Conservation (phyloP, 257 asterid genomes). For the Solanum bulbocastanum region DNA sequence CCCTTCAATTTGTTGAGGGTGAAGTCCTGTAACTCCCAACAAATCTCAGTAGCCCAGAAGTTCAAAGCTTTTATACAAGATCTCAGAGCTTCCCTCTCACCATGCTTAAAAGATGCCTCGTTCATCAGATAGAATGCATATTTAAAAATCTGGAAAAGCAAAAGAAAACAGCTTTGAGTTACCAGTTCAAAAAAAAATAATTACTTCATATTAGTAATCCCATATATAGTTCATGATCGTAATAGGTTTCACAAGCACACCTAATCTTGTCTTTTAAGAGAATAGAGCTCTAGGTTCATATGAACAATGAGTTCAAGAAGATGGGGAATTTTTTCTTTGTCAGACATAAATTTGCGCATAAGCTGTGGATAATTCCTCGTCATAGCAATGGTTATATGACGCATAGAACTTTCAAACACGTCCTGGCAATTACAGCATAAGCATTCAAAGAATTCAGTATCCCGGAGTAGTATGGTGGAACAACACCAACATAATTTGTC, state of each 20-base stretch:
- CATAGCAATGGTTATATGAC: no score
- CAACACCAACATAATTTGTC: no score
- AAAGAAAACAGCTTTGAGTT: not conserved
- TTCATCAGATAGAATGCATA: slow-evolving; percentile 48
- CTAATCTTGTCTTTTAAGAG: slow-evolving; percentile 89
- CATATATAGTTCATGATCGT: not conserved
- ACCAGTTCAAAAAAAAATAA: no score
- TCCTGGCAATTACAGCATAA: no score
- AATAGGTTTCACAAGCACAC: slow-evolving; percentile 20
- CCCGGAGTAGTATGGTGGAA: no score
- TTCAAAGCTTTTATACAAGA: no score
- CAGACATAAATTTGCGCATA: no score
- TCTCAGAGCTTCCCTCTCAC: slow-evolving; percentile 13
- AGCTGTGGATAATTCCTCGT: no score
- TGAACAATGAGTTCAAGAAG: slow-evolving; percentile 62
- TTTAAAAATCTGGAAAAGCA: slow-evolving; percentile 51
- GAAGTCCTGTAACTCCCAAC: slow-evolving; percentile 39
- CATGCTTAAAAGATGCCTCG: slow-evolving; percentile 76
- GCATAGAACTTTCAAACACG: no score
- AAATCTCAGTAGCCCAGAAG: no score
- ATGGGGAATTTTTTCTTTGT: slow-evolving; percentile 55
- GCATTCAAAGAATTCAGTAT: no score
- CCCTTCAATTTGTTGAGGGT: slow-evolving; percentile 64
- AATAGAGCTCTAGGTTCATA: slow-evolving; percentile 78
- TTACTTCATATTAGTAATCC: not conserved